Base-by-base conservation (phyloP, 1,139 yeast genomes). In the Blastobotrys capitulatus region DNA sequence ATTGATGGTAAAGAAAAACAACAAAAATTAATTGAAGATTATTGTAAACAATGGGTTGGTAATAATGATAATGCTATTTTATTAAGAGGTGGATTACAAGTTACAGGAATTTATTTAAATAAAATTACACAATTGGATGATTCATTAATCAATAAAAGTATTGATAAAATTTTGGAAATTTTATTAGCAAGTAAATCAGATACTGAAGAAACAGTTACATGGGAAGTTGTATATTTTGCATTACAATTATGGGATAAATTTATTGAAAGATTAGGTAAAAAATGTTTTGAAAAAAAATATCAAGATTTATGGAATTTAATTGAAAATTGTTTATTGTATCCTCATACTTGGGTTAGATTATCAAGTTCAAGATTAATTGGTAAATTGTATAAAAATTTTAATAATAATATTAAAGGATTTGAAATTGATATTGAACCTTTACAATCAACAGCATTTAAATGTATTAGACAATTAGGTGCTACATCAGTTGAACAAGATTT, bases 291-390 rank as follows among this genome's bases (percentile, higher is more conserved):
- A 2, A 38, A 46, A 8, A 58, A 58, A 16, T 57, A 59, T 52
- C 71, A 66, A 35, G 44, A 42, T 1, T 58, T 78, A 12, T 85
- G 94, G 92, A 60, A 63, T 12, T 66, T 69, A 19, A 69, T 85
- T 6, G 72, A 80, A 27, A 76, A 75, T 12, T 70, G 81, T 25
- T 71, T 89, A 54, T 70, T 90, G 47, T 92, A 79, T 65, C 97
- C 97, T 1, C 97, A 90, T 65, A 76, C 95, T 0, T 90, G 97
- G 97, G 85, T 90, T 12, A 79, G 97, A 60, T 72, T 86, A 50
- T 72, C 79, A 5, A 70, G 95, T 0, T 71, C 84, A n/a, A 74
- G 90, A 47, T 70, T 88, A 43, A 65, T 82, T 38, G 81, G 83
- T 1, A 62, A 70, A 2, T 63, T 83, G 43, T 68, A 86, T 46